Conservation (phyloP, 495 filamentous ascomycete species). For the Penicillium herquei region DNA sequence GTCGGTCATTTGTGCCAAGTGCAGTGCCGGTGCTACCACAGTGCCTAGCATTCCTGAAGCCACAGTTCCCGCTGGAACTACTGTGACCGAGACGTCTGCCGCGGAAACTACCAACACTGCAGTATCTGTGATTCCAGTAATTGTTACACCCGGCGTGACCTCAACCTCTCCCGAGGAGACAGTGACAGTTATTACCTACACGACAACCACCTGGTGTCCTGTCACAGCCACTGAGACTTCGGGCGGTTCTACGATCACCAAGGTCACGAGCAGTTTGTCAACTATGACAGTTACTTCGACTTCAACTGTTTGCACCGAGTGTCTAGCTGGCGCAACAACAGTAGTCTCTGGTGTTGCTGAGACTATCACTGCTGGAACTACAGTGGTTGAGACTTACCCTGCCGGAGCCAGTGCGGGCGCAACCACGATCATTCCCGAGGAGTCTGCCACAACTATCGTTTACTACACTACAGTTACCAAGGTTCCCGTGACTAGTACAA, state of each 20-base stretch:
- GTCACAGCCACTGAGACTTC: constrained; percentile 6
- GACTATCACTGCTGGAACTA: constrained; percentile 7
- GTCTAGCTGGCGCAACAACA: constrained; percentile 3
- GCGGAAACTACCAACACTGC: constrained; percentile 15
- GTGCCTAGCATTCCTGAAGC: constrained; percentile 3
- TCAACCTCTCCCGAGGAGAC: not conserved
- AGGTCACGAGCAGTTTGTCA: constrained; percentile 38
- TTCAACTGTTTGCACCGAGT: not conserved
- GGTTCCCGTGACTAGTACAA: constrained; percentile 6
- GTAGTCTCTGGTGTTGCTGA: constrained; percentile 1
- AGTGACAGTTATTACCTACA: constrained; percentile 7
- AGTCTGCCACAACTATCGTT: constrained; percentile 1
- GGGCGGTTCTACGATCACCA: constrained; percentile 13
- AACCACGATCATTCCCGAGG: not conserved
- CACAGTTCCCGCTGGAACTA: constrained; percentile 25
- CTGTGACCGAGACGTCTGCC: not conserved
- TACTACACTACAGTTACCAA: constrained; percentile 1
- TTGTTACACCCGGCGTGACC: not conserved
- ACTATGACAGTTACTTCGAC: constrained; percentile 34
- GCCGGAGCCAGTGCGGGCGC: not conserved
- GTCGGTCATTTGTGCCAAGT: not conserved
- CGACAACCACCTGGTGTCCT: not conserved
- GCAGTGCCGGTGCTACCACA: not conserved
- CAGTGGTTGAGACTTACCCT: not conserved
- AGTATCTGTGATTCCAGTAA: not conserved